Evolutionary conservation across 2,329 filamentous ascomycete genomes (phyloP), one percentile per base, ranked within the genome.

Genomic region (Venturia pyrina): DNA sequence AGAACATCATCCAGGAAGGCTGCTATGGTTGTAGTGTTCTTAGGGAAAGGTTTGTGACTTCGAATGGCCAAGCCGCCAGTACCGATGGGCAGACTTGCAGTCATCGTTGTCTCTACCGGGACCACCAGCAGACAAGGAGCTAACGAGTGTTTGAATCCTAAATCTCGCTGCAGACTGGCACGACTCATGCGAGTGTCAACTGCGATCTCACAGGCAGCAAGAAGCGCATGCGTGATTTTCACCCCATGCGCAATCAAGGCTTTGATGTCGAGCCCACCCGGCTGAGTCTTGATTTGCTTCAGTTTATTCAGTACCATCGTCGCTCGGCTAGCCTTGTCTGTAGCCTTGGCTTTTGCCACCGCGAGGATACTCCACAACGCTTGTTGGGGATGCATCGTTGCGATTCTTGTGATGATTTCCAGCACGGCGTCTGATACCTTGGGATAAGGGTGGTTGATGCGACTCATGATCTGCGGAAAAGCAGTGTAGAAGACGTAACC

Each of bases 401-500:
- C 88, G n/a, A 97, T 91, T 73, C 90, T 93, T 68, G 89, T 79
- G 65, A 99, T 92, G 69, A 98, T 93, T 43, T 83, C 83, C 64
- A 88, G 85, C 7, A 99, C 79, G 11, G 90, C 80, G 67, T 88
- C 85, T 76, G 91, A 96, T 1, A 96, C 91, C 1, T 87, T 85
- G 4, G 76, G 76, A 74, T 96, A 90, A 0, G 89, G 87, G 77
- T 99, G 95, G 59, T 90, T 90, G 71, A 99, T 97, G 41, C 95
- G 88, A n/a, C 93, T 95, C 66, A 99, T 90, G 68, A 99, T 89
- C 76, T 99, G 95, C 5, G 95, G 90, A 53, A 99, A 81, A 6
- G 93, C 86, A 1, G 88, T 89, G 73, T 92, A 93, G 75, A 91
- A 92, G 41, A 91, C 85, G 71, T 89, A 93, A 0, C 89, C 84